Percentiles rank a stretch among this genome's conserved stretches.
Conservation (phyloP, 345 rosid species). For the Physaria fendleri region DNA sequence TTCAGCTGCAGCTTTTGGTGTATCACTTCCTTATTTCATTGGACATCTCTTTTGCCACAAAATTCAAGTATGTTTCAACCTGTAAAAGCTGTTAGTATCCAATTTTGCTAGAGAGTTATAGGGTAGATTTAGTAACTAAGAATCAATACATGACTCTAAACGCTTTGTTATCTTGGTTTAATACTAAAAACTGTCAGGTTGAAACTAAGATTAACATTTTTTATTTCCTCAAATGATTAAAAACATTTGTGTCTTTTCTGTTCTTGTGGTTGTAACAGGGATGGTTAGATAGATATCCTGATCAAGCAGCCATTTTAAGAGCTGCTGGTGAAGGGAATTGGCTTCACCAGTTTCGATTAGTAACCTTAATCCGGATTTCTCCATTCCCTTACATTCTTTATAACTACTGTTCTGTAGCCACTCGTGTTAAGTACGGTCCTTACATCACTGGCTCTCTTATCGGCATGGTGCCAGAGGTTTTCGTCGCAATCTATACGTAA, state of each 20-base stretch:
- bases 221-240: background rate
- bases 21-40: conserved; percentile 81
- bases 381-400: conserved; percentile 95
- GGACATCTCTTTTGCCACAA: conserved; percentile 72
- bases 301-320: conserved; percentile 77
- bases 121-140: background rate
- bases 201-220: background rate
- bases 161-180: background rate
- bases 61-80: conserved; percentile 48
- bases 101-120: background rate
- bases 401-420: conserved; percentile 88
- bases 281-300: conserved; percentile 85
- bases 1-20: conserved; percentile 57
- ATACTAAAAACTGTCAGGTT: background rate
- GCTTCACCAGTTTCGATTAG: conserved; percentile 86
- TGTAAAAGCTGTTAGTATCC: background rate
- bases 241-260: no score
- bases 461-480: conserved; percentile 82
- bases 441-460: conserved; percentile 77
- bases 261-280: conserved; percentile 48
- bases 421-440: conserved; percentile 76
- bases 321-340: conserved; percentile 92
- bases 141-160: background rate
- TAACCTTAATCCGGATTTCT: conserved; percentile 76
- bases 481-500: conserved; percentile 87